Percentiles rank a stretch among this genome's conserved stretches.
Evolutionary conservation across 108 stramenopile genomes (phyloP).

Genomic region (Discostella stelligeroides): DNA sequence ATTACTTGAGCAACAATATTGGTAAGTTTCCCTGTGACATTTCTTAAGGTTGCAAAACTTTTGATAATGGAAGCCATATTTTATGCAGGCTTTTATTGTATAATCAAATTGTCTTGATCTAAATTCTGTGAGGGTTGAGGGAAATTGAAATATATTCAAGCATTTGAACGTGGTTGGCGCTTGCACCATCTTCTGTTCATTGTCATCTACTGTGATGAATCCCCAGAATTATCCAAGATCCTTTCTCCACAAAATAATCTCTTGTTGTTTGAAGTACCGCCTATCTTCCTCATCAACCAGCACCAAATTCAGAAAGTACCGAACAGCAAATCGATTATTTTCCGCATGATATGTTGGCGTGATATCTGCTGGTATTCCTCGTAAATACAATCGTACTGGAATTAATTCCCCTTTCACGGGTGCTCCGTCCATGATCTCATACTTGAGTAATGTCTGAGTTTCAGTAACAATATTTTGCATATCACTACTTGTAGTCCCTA

Average conservation of each 20-base stretch:
- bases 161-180: too few species aligned
- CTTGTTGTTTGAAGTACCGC: conserved; percentile 99
- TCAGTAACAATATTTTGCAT: conserved; percentile 93
- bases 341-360: conserved; percentile 96
- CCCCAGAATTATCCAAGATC: conserved; percentile 84
- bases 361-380: conserved; percentile 94
- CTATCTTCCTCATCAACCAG: conserved; percentile 99
- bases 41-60: too few species aligned
- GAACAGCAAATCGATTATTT: conserved; percentile 94
- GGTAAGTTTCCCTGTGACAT: too few species aligned
- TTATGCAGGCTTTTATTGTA: too few species aligned
- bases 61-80: too few species aligned
- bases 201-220: too few species aligned
- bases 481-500: conserved; percentile 32
- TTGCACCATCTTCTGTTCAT: too few species aligned
- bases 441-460: conserved; percentile 96
- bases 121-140: too few species aligned
- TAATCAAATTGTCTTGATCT: too few species aligned
- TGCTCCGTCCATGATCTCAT: conserved; percentile 99
- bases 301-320: conserved; percentile 98
- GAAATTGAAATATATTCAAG: too few species aligned
- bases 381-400: conserved; percentile 83
- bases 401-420: conserved; percentile 94
- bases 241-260: conserved; percentile 96
- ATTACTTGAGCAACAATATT: too few species aligned